Evolutionary conservation across 495 filamentous ascomycete genomes (phyloP).

Genomic region (Aspergillus taichungensis): DNA sequence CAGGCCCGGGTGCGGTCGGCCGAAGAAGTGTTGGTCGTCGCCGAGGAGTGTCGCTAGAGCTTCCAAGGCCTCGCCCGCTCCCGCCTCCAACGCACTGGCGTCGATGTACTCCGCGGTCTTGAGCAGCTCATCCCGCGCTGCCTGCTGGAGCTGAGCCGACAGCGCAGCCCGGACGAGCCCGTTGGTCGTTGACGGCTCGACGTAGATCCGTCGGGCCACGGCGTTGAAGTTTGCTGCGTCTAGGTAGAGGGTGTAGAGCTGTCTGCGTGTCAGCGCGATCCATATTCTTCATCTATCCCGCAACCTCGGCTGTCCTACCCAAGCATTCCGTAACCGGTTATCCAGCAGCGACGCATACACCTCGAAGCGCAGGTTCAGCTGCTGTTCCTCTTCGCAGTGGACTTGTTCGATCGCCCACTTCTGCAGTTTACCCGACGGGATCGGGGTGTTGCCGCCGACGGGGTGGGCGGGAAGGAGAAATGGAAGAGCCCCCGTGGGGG

Average conservation of each 20-base stretch:
- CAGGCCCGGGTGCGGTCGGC: slow-evolving; percentile 49
- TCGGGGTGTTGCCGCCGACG: slow-evolving; percentile 27
- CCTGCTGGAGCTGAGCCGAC: slow-evolving; percentile 56
- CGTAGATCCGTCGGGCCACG: slow-evolving; percentile 62
- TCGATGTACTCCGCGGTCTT: slow-evolving; percentile 55
- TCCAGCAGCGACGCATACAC: slow-evolving; percentile 80
- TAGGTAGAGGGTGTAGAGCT: slow-evolving; percentile 79
- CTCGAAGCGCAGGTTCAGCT: slow-evolving; percentile 53
- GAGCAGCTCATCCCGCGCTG: slow-evolving; percentile 64
- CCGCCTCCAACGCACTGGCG: slow-evolving; percentile 52
- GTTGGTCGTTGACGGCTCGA: slow-evolving; percentile 53
- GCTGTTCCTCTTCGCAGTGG: slow-evolving; percentile 40
- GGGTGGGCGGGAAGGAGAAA: slow-evolving; percentile 61
- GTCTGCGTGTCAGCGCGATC: slow-evolving; percentile 6
- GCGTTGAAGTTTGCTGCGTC: slow-evolving; percentile 51
- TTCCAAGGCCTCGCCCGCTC: slow-evolving; percentile 61
- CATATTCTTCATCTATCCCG: neutral
- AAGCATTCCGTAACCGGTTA: slow-evolving; percentile 72
- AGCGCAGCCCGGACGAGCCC: slow-evolving; percentile 51
- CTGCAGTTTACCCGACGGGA: slow-evolving; percentile 59
- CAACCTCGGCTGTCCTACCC: slow-evolving; percentile 44
- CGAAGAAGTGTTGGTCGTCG: slow-evolving; percentile 60
- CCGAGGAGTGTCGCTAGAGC: slow-evolving; percentile 66
- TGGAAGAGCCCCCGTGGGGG: slow-evolving; percentile 76
- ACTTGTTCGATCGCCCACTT: slow-evolving; percentile 55